Evolutionary conservation across 176 grass and related monocot species (phyloP), one percentile per base, ranked within the genome.

Genomic region (Bothriochloa decipiens): DNA sequence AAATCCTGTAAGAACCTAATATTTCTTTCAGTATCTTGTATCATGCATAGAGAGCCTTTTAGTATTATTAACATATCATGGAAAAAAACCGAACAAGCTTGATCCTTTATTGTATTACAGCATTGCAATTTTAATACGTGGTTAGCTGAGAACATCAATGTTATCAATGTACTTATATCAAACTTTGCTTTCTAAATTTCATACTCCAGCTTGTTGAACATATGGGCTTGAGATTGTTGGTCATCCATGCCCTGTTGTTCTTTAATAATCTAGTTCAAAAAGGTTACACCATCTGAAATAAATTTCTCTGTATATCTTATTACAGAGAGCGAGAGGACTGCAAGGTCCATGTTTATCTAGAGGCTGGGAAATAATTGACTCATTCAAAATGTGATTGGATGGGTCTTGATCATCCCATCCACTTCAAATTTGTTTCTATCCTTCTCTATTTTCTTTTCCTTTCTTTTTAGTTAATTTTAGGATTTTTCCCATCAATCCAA

Each of bases 1-100:
- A 47, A 97, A 88, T 84, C 90, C 91, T 91, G 95, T 97, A 97
- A 97, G 95, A 89, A 86, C 71, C 66, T 88, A 79, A 78, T 57
- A 65, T 13, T 37, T 78, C 52, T 86, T 82, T 43, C 27, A 66
- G 36, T 62, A 33, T 73, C 45, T 73, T 75, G 47, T 60, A 23
- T 80, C 65, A 72, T 66, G 14, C 55, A 29, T 35, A 66, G 43
- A 72, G 65, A 79, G 41, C 50, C 71, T 66, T 8, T 76, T 85
- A 72, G 18, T 85, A 10, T 70, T 85, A 10, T 70, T 64, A 45
- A 32, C 53, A 25, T 85, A 28, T 52, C 23, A 17, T 50, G 72
- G 78, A 66, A 41, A 72, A 43, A 43, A 66, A 73, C 12, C 12
- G 8, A 72, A 62, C 18, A 36, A 28, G 22, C n/a, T 42, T 28